Percentiles rank a stretch among this genome's conserved stretches.
Evolutionary conservation across 2,329 filamentous ascomycete species (phyloP).

Genomic region (Diaporthe sp.): DNA sequence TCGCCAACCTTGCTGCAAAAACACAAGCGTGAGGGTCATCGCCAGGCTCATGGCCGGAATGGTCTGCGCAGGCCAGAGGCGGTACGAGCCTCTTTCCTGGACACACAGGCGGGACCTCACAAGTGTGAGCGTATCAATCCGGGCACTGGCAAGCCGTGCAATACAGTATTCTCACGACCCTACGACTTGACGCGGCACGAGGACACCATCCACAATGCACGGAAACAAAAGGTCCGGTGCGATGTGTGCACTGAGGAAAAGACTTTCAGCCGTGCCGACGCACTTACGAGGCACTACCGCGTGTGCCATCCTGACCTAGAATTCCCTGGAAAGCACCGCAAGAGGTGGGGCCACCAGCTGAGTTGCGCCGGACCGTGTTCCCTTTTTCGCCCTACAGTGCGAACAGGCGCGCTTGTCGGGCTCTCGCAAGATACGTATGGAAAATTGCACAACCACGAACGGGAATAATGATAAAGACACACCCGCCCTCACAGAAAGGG

Average conservation of each 20-base stretch:
- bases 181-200: constrained; percentile 94
- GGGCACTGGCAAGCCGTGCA: too few species aligned
- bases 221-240: constrained; percentile 95
- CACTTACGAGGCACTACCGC: constrained; percentile 92
- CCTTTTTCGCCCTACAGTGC: background rate
- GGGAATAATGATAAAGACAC: background rate
- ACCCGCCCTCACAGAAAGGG: background rate
- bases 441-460: background rate
- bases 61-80: constrained; percentile 47
- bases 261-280: constrained; percentile 95
- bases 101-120: constrained; percentile 93
- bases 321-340: constrained; percentile 73
- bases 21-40: constrained; percentile 92
- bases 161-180: too few species aligned
- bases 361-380: background rate
- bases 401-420: background rate
- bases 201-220: constrained; percentile 95
- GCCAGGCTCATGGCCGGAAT: constrained; percentile 71
- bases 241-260: constrained; percentile 95
- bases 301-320: too few species aligned
- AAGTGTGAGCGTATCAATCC: constrained; percentile 94
- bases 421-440: background rate
- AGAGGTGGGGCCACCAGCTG: constrained; percentile 43
- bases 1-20: too few species aligned
- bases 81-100: constrained; percentile 69